Percentiles rank a stretch among this genome's conserved stretches.
These are phyloP conservation scores for Capsicum chinense DNA, from an alignment of 257 asterid genomes.

Conservation along the genomic window DNA sequence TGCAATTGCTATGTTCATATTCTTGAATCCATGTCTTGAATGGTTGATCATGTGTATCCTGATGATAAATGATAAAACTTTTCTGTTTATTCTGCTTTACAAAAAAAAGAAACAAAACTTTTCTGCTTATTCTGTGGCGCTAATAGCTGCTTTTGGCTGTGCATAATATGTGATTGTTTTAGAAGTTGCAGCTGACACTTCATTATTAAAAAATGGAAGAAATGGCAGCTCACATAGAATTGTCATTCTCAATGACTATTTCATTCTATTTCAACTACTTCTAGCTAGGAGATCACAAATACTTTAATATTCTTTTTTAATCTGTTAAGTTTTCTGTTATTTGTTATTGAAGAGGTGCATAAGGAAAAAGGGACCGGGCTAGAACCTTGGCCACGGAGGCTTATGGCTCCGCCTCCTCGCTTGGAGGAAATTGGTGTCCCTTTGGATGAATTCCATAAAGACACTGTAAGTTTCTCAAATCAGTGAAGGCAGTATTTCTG, in stretches of 20 bases:
- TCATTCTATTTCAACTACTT: neutral
- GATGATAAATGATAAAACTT: neutral
- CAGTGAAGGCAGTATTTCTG: neutral
- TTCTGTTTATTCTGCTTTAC: neutral
- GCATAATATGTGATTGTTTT: neutral
- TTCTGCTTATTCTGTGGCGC: neutral
- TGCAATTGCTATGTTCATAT: constrained; percentile 22
- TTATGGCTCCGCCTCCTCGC: constrained; percentile 76
- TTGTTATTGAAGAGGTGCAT: constrained; percentile 66
- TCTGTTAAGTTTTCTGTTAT: constrained; percentile 8
- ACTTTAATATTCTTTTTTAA: constrained; percentile 1
- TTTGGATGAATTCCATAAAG: constrained; percentile 58
- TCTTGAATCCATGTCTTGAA: neutral
- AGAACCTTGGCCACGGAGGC: constrained; percentile 91
- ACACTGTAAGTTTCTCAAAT: constrained; percentile 63
- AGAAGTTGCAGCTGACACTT: constrained; percentile 10
- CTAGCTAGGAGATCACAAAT: constrained; percentile 1
- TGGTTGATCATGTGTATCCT: constrained; percentile 17
- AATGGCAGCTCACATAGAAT: neutral
- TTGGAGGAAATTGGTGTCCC: constrained; percentile 65
- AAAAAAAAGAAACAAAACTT: no score
- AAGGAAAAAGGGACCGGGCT: constrained; percentile 74
- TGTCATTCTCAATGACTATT: neutral
- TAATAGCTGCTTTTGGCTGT: neutral
- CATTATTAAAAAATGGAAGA: neutral